Percentiles rank a stretch among this genome's conserved stretches.
These are phyloP conservation scores for Davidsoniella australis DNA, from an alignment of 2,329 filamentous ascomycete species.

Conservation along the genomic window DNA sequence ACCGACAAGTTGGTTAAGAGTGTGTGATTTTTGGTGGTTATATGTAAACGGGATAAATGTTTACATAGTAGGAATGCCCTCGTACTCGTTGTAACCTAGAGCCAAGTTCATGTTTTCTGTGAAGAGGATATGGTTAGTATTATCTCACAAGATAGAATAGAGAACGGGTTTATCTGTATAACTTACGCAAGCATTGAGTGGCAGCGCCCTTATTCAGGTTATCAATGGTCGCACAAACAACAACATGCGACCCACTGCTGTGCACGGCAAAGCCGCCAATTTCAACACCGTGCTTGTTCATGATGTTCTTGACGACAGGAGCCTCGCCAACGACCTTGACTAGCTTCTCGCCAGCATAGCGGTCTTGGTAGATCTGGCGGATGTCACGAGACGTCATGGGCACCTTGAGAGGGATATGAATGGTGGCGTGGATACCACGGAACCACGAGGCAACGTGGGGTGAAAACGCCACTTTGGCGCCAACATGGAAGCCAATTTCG, in stretches of 20 bases:
- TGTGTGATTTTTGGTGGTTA: neutral
- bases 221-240: constrained; percentile 88
- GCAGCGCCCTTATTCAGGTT: constrained; percentile 86
- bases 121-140: neutral
- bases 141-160: neutral
- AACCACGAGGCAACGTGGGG: constrained; percentile 97
- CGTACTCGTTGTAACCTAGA: constrained; percentile 75
- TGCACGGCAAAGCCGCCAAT: constrained; percentile 94
- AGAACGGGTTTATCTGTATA: neutral
- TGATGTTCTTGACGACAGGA: constrained; percentile 71
- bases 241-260: constrained; percentile 72
- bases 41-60: neutral
- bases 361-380: constrained; percentile 84
- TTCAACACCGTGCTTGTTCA: constrained; percentile 73
- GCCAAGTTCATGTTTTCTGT: constrained; percentile 85
- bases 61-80: constrained; percentile 54
- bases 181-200: constrained; percentile 80
- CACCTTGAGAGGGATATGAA: constrained; percentile 74
- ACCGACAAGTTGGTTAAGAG: too few species aligned
- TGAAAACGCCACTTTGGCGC: constrained; percentile 61
- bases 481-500: constrained; percentile 70
- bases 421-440: constrained; percentile 83
- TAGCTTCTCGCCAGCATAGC: constrained; percentile 88
- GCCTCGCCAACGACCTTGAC: constrained; percentile 83
- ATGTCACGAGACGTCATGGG: constrained; percentile 84